Evolutionary conservation across 768 basidiomycete species (phyloP), one percentile per base, ranked within the genome.

Genomic region (Xerocomellus amylosporus): DNA sequence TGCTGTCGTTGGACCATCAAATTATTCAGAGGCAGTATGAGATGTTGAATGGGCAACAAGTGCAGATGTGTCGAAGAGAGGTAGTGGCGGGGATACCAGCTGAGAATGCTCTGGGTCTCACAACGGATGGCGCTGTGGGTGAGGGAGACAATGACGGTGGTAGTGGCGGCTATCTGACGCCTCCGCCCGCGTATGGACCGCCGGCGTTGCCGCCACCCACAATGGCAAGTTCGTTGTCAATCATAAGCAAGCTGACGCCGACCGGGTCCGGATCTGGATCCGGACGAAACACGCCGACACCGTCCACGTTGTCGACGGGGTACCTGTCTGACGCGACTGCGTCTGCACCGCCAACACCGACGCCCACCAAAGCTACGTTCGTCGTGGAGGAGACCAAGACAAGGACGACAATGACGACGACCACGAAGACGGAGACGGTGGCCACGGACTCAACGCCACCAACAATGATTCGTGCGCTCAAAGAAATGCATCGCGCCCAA

Each of bases 401-500:
- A 46, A 34, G 7, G 22, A 37, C 33, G 15, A 41, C 20, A 2
- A 17, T 12, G 15, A 26, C 5, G 7, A 49, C 17, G 46, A 54
- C 34, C n/a, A 24, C 15, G 14, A 34, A 34, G n/a, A 54, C 45
- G 7, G 50, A 31, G 15, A 7, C 3, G n/a, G 19, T 12, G 7
- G 15, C n/a, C 17, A 44, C 10, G 15, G 22, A 50, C 5, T 12
- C 47, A 22, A 17, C 6, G 13, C 36, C 26, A 4, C 37, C 44
- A 17, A 17, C 15, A 5, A 15, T 40, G 45, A 20, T 34, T 34
- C 30, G 40, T 20, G 64, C 55, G 5, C 60, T 66, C 39, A 41
- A 19, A 15, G 56, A 65, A 28, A 41, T 68, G 9, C 66, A 58
- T 28, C 53, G n/a, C 7, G 66, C 47, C 10, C 65, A 66, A 50